These are phyloP conservation scores for Rhodosporidiobolus sp. DNA, from an alignment of 768 basidiomycete species.

Conservation along the genomic window DNA sequence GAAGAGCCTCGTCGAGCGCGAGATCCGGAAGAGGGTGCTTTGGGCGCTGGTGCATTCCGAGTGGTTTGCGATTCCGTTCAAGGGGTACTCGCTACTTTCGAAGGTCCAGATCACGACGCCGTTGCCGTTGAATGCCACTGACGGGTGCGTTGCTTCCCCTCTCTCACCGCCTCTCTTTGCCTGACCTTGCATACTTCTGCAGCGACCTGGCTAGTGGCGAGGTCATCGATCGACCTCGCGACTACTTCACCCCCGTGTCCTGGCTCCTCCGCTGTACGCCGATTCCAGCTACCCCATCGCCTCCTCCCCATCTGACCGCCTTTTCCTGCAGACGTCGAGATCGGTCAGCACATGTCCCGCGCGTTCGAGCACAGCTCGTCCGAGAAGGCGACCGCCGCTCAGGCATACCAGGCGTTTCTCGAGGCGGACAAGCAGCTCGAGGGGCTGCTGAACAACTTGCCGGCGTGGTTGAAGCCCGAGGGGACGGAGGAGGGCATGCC, in stretches of 20 bases:
- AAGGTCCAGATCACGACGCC: constrained; percentile 28
- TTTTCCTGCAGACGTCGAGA: constrained; percentile 20
- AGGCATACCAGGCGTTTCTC: constrained; percentile 30
- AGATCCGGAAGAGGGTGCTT: constrained; percentile 28
- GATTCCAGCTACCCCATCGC: background rate
- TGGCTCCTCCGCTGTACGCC: constrained; percentile 32
- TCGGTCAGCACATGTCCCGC: constrained; percentile 27
- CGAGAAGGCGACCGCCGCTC: constrained; percentile 15
- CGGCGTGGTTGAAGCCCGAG: constrained; percentile 16
- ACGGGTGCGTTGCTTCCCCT: constrained; percentile 10
- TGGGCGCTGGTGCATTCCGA: constrained; percentile 33
- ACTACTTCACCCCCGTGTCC: constrained; percentile 23
- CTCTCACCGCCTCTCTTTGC: background rate
- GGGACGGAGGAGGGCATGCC: constrained; percentile 8
- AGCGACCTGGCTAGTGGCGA: constrained; percentile 23
- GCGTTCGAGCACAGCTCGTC: constrained; percentile 25
- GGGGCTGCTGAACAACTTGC: constrained; percentile 10
- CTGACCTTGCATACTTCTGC: background rate
- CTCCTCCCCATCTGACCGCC: background rate
- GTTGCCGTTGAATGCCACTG: constrained; percentile 31
- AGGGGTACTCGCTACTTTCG: constrained; percentile 13
- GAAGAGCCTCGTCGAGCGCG: constrained; percentile 32
- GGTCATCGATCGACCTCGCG: constrained; percentile 8
- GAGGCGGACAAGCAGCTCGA: constrained; percentile 34
- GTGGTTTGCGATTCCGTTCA: constrained; percentile 36